Evolutionary conservation across 2,329 filamentous ascomycete species (phyloP).

Genomic region (Penicillium sp.): DNA sequence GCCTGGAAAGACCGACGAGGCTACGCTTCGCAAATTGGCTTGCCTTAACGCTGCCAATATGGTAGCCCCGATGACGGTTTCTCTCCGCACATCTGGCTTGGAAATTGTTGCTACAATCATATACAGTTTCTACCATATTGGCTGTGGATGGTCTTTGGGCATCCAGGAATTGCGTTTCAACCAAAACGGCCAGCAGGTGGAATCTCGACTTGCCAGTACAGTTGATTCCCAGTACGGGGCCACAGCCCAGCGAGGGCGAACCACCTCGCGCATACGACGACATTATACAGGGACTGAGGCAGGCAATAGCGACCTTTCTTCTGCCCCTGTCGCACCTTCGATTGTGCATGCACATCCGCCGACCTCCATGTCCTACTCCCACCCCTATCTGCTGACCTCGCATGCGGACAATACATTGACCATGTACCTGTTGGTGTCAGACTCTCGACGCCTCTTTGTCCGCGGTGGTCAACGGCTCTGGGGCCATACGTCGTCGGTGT

Average conservation of each 20-base stretch:
- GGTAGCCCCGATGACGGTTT: conserved; percentile 77
- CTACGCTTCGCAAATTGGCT: conserved; percentile 61
- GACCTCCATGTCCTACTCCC: conserved; percentile 69
- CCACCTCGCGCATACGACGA: conserved; percentile 11
- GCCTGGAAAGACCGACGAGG: conserved; percentile 7
- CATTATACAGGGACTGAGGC: conserved; percentile 27
- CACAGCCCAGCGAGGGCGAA: conserved; percentile 14
- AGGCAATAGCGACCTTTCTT: conserved; percentile 13
- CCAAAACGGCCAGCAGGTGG: conserved; percentile 46
- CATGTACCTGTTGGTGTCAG: conserved; percentile 78
- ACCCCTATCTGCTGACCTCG: conserved; percentile 83
- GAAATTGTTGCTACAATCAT: conserved; percentile 80
- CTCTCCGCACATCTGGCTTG: conserved; percentile 67
- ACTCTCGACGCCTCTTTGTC: conserved; percentile 64
- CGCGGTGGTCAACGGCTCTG: conserved; percentile 75
- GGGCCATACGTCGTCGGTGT: conserved; percentile 90
- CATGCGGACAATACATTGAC: conserved; percentile 87
- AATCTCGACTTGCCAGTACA: conserved; percentile 43
- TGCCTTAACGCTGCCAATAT: conserved; percentile 81
- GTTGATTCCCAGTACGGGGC: conserved; percentile 42
- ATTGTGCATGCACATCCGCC: conserved; percentile 53
- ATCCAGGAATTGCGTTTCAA: conserved; percentile 85
- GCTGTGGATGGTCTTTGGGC: conserved; percentile 82
- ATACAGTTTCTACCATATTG: conserved; percentile 76
- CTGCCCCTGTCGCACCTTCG: conserved; percentile 26